Base-by-base conservation (phyloP, 306 rosid species). In the Prunus padus region DNA sequence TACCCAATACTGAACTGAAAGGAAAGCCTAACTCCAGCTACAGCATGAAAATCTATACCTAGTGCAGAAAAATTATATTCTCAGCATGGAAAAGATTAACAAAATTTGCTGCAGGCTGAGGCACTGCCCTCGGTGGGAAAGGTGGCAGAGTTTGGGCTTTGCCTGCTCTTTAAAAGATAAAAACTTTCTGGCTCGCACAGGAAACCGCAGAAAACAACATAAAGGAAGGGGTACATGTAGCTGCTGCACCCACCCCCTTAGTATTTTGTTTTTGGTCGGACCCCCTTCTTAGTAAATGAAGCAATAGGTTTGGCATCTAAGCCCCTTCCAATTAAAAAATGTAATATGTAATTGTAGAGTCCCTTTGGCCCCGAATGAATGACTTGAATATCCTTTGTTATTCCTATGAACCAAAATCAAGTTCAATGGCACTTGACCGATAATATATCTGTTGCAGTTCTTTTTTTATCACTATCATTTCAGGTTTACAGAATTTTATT, bases 41-140 rank as follows among this genome's bases (percentile, higher is more conserved):
- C 51, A 11, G 76, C 30, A 23, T 65, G 40, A 79, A 73, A 68
- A 50, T 10, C n/a, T 51, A 50, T 64, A 71, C 62, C 65, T 70
- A 68, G 65, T 8, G 26, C 54, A 55, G 1, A 20, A 44, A 52
- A 71, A 3, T 9, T 42, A 26, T 63, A 14, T 64, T 26, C 51
- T 59, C 57, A 13, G 25, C 5, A 2, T n/a, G 56, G 56, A 20
- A 18, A 6, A 0, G 28, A 55, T 22, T 20, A 10, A n/a, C 5
- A 55, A 55, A n/a, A 8, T 54, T 55, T 55, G 20, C 60, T 9
- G 14, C 26, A 3, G 14, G 25, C 26, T 20, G 25, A n/a, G 26
- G 1, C 10, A 37, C 42, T 37, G 42, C 42, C 42, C 42, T 37
- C 9, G 42, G 42, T 37, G 42, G 42, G 42, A 37, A 55, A 1